Evolutionary conservation across 2,329 filamentous ascomycete species (phyloP).

Genomic region (Berkeleyomyces basicola): DNA sequence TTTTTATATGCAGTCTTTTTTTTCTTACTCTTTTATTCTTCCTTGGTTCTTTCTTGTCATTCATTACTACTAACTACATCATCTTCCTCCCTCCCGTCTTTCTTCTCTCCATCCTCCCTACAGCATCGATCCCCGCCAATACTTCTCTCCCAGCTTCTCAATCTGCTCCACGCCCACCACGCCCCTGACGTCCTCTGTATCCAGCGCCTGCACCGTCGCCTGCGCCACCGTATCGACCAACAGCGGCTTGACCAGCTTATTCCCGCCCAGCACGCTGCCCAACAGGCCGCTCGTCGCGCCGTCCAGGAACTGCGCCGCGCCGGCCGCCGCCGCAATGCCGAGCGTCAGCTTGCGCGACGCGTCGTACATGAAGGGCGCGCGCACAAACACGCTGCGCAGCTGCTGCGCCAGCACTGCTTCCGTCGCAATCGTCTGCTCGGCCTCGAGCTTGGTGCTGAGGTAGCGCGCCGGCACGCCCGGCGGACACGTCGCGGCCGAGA

Average conservation of each 20-base stretch:
- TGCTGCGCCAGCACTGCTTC: slow-evolving; percentile 29
- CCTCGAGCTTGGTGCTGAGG: slow-evolving; percentile 80
- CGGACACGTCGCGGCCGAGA: slow-evolving; percentile 75
- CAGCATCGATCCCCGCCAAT: slow-evolving; percentile 83
- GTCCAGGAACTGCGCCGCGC: slow-evolving; percentile 62
- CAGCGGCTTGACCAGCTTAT: slow-evolving; percentile 60
- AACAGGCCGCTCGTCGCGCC: slow-evolving; percentile 58
- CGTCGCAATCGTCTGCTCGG: slow-evolving; percentile 51
- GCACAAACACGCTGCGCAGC: slow-evolving; percentile 66
- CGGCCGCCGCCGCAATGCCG: slow-evolving; percentile 64
- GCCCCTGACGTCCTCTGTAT: slow-evolving; percentile 55
- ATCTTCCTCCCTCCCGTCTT: neutral
- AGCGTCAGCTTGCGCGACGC: slow-evolving; percentile 64
- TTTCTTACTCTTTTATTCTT: neutral
- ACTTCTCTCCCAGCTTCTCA: slow-evolving; percentile 61
- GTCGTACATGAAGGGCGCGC: slow-evolving; percentile 84
- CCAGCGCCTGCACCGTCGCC: slow-evolving; percentile 74
- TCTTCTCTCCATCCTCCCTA: slow-evolving; percentile 25
- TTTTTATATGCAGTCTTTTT: neutral
- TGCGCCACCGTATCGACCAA: slow-evolving; percentile 78
- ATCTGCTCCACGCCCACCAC: slow-evolving; percentile 66
- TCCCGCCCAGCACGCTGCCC: slow-evolving; percentile 61
- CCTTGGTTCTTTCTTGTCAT: neutral
- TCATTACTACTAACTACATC: neutral
- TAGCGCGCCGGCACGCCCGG: slow-evolving; percentile 74